Base-by-base conservation (phyloP, 208 protist species). In the Leishmania mexicana region DNA sequence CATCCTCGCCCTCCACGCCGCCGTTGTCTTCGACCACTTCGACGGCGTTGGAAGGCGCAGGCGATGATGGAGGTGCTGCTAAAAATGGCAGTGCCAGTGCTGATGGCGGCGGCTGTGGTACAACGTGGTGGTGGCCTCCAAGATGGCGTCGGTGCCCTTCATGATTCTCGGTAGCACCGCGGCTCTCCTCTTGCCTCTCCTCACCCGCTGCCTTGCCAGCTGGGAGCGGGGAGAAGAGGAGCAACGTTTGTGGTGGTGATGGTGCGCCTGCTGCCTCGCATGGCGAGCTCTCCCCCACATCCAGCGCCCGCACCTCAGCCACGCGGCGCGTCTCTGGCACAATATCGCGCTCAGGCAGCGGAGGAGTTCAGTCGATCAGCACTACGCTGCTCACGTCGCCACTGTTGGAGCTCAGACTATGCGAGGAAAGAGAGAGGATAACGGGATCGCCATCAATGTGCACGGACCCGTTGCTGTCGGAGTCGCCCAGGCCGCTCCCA, bases 21-120 rank as follows among this genome's bases (percentile, higher is more conserved):
- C 42, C 54, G 65, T 45, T 51, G 78, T 81, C 78, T 15, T 81
- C 78, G 78, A 31, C 40, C 15, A 58, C 76, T 5, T 73, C 42
- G 38, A 54, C 31, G 17, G 47, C 24, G 62, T 21, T 54, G n/a
- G 24, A 40, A 11, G 49, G 24, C 72, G 49, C 31, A 53, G 45
- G 72, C 15, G 15, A 60, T 7, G 72, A 53, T 35, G 28, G 47
- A n/a, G 24, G 7, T 75, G 71, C 11, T 38, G 11, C 0, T 5
- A 31, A 57, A 51, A 31, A 21, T 75, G 71, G 42, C 17, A 28
- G 65, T 42, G 65, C 21, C 19, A 28, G 17, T 40, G 19, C 65
- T 49, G 65, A 7, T 51, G 28, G 68, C 42, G 38, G 8, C 13
- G 24, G 38, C 38, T 11, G 19, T 17, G 68, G 19, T 24, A 51